These are phyloP conservation scores for Barbarea vulgaris DNA, from an alignment of 345 rosid genomes.

Conservation along the genomic window DNA sequence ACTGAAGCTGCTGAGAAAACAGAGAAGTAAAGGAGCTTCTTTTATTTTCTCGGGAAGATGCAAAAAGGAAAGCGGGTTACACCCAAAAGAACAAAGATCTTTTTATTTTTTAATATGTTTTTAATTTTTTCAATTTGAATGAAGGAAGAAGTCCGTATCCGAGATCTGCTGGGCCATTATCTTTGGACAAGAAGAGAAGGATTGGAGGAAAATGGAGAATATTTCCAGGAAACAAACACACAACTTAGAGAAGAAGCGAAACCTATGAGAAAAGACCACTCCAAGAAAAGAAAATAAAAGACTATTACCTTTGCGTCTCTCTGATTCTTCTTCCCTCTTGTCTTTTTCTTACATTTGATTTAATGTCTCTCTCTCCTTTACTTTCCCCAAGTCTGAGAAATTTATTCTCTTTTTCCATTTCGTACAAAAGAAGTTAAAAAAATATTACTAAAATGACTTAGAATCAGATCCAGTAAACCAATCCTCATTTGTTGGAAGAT, in stretches of 20 bases:
- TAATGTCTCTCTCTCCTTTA: constrained; percentile 6
- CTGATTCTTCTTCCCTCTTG: constrained; percentile 32
- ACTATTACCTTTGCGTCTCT: constrained; percentile 5
- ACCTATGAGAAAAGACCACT: constrained; percentile 6
- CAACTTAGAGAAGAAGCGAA: constrained; percentile 32
- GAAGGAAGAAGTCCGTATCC: constrained; percentile 41
- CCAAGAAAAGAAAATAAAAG: background rate
- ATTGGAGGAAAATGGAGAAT: background rate
- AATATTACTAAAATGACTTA: background rate
- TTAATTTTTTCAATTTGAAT: constrained; percentile 3
- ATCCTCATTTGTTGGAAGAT: constrained; percentile 5
- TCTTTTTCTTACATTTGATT: constrained; percentile 23
- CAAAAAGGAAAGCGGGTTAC: constrained; percentile 22
- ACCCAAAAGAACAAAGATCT: constrained; percentile 27
- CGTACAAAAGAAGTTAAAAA: background rate
- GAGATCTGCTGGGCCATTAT: constrained; percentile 58
- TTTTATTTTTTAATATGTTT: background rate
- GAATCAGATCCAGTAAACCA: constrained; percentile 6
- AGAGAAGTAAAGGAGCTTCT: constrained; percentile 14
- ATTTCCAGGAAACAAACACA: constrained; percentile 20
- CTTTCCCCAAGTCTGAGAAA: background rate
- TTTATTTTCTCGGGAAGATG: constrained; percentile 36
- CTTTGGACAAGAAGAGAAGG: constrained; percentile 44
- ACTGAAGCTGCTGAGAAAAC: constrained; percentile 25
- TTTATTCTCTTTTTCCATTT: constrained; percentile 14